Percentiles rank a stretch among this genome's conserved stretches.
phyloP scores from a whole-genome alignment of 2,329 filamentous ascomycete species.

The Seiridium cupressi region DNA sequence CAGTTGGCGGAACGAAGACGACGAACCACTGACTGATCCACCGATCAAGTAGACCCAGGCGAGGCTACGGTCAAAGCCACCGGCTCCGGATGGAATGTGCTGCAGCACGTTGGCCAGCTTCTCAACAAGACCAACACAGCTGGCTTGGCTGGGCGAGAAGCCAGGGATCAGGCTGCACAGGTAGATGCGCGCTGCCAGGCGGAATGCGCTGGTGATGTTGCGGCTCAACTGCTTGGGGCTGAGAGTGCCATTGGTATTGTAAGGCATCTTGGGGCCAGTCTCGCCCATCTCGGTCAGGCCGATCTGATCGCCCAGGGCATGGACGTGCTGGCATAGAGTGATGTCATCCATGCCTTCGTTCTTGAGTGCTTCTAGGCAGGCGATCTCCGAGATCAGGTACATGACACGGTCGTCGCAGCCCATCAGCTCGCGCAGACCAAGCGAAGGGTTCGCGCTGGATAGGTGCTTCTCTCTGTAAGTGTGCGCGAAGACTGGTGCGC shows the following conservation, averaged over 20 bases:
- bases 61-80: constrained; percentile 85
- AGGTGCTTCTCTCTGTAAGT: constrained; percentile 95
- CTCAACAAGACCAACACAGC: constrained; percentile 73
- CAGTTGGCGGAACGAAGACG: constrained; percentile 73
- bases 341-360: constrained; percentile 80
- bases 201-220: constrained; percentile 90
- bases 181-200: constrained; percentile 89
- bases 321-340: constrained; percentile 83
- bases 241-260: constrained; percentile 70
- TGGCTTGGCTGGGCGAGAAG: constrained; percentile 72
- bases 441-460: constrained; percentile 56
- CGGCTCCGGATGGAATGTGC: constrained; percentile 76
- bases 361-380: constrained; percentile 90
- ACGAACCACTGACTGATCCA: constrained; percentile 72
- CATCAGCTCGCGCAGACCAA: constrained; percentile 89
- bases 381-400: constrained; percentile 97
- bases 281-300: constrained; percentile 72
- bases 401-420: constrained; percentile 96
- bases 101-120: constrained; percentile 75
- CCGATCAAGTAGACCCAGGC: constrained; percentile 92
- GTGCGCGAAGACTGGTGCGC: constrained; percentile 84
- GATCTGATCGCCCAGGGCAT: constrained; percentile 83
- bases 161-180: constrained; percentile 94
- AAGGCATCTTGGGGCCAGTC: constrained; percentile 56
- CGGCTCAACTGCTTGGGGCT: constrained; percentile 79